Evolutionary conservation across 352 stramenopile species (phyloP), one percentile per base, ranked within the genome.

Genomic region (Pythium vanterpoolii): DNA sequence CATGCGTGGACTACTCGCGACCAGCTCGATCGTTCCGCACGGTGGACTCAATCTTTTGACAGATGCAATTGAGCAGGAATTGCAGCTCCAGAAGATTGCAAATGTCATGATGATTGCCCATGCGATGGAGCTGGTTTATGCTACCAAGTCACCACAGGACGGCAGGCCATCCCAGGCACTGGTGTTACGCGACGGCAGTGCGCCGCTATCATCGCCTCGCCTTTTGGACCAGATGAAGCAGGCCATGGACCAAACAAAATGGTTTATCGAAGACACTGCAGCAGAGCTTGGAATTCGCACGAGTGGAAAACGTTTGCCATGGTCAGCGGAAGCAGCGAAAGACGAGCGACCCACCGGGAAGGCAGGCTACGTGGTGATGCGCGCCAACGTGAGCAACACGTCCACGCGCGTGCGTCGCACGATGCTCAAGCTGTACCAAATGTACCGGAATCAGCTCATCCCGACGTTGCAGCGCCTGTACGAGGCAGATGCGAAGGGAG

Each of bases 391-490:
- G 8, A 60, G 49, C 1, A 89, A 77, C 1, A 75, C 77, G 1
- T 74, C 73, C 5, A 58, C 68, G n/a, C 77, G 81, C 4, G 49
- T 89, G 11, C 72, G 79, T 8, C 73, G 76, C 8, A 79, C 68
- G 14, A 75, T 91, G 33, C 52, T 87, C 16, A 88, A 83, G 56
- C 47, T 91, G 14, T 73, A 88, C 28, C 46, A 86, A 21, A 69
- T 83, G 51, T 89, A 83, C 33, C 56, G 65, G 1, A 56, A 56
- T 18, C 69, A 68, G 6, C 68, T 88, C 5, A 74, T 89, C 11
- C 81, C 81, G 19, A 88, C 71, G 7, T 43, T 91, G 16, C 47
- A 86, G 23, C 50, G 65, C 4, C 44, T 89, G 30, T 74, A 89
- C 33, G 67, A 69, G 24, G 57, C 87, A n/a, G 76, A 88, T 46